Evolutionary conservation across 2,329 filamentous ascomycete genomes (phyloP).

Genomic region (Exophiala sideris): DNA sequence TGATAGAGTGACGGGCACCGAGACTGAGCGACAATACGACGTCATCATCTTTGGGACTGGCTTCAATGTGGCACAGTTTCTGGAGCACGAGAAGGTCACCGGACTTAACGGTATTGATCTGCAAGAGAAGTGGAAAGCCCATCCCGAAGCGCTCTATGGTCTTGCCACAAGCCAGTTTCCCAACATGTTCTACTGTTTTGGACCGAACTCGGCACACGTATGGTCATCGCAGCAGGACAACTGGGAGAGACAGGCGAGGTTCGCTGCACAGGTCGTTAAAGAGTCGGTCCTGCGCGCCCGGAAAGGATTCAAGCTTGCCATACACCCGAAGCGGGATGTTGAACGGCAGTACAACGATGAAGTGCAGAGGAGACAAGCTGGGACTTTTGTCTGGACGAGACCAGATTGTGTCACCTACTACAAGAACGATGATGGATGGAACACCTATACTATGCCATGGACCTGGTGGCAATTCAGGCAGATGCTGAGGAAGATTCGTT

Average conservation of each 20-base stretch:
- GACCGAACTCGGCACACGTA: slow-evolving; percentile 11
- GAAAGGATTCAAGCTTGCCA: slow-evolving; percentile 5
- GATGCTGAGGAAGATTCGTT: slow-evolving; percentile 8
- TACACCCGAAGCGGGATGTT: not conserved
- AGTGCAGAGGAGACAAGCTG: slow-evolving; percentile 1
- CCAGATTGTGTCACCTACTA: slow-evolving; percentile 9
- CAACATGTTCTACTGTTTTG: slow-evolving; percentile 18
- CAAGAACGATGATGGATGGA: slow-evolving; percentile 8
- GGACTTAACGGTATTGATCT: slow-evolving; percentile 10
- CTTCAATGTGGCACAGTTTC: slow-evolving; percentile 12
- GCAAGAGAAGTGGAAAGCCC: slow-evolving; percentile 10
- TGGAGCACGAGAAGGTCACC: slow-evolving; percentile 13
- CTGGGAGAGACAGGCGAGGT: slow-evolving; percentile 5
- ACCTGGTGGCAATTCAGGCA: slow-evolving; percentile 6
- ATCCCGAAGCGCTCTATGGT: slow-evolving; percentile 11
- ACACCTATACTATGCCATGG: slow-evolving; percentile 11
- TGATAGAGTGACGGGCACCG: not conserved
- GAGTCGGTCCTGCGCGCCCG: not conserved
- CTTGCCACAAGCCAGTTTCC: slow-evolving; percentile 10
- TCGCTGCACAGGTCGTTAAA: not conserved
- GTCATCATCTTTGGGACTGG: slow-evolving; percentile 16
- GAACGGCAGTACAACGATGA: slow-evolving; percentile 7
- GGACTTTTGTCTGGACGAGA: slow-evolving; percentile 3
- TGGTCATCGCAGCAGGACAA: slow-evolving; percentile 12
- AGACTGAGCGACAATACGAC: slow-evolving; percentile 8